phyloP scores from a whole-genome alignment of 176 grass and related monocot genomes.

The Raddia guianensis region DNA sequence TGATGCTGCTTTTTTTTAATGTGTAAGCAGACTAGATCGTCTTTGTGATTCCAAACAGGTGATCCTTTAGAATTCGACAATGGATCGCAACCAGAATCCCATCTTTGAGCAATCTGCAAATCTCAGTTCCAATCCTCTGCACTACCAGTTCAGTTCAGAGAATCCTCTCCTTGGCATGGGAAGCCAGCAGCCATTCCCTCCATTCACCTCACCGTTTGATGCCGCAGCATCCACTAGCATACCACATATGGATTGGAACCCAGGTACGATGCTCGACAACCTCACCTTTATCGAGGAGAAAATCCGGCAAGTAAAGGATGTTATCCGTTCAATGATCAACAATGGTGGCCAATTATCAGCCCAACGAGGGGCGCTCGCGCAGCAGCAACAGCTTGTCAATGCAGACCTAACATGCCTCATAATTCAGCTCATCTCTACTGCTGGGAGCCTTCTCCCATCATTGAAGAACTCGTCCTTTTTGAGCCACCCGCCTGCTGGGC shows the following conservation, averaged over 20 bases:
- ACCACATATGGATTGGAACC: slow-evolving; percentile 63
- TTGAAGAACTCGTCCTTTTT: slow-evolving; percentile 48
- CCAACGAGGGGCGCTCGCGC: slow-evolving; percentile 1
- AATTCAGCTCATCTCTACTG: slow-evolving; percentile 74
- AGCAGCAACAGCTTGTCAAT: slow-evolving; percentile 56
- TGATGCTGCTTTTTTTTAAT: slow-evolving; percentile 14
- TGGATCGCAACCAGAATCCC: slow-evolving; percentile 33
- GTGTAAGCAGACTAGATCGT: slow-evolving; percentile 16
- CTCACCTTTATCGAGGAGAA: slow-evolving; percentile 76
- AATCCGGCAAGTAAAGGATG: slow-evolving; percentile 67
- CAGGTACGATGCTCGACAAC: slow-evolving; percentile 57
- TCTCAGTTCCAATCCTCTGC: slow-evolving; percentile 34
- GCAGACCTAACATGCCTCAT: slow-evolving; percentile 64
- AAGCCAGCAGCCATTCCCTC: slow-evolving; percentile 7
- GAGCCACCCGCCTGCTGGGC: slow-evolving; percentile 34
- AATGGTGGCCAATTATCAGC: slow-evolving; percentile 3
- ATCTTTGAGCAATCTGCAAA: slow-evolving; percentile 39
- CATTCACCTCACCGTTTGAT: slow-evolving; percentile 1
- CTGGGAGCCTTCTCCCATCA: slow-evolving; percentile 60
- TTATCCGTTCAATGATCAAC: slow-evolving; percentile 48
- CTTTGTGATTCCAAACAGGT: background rate
- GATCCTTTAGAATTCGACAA: background rate
- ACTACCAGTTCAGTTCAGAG: slow-evolving; percentile 36
- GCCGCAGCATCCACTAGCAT: slow-evolving; percentile 39
- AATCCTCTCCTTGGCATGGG: slow-evolving; percentile 36